Percentiles rank a stretch among this genome's conserved stretches.
These are phyloP conservation scores for Capsella bursapastoris DNA, from an alignment of 345 rosid species.

Conservation along the genomic window DNA sequence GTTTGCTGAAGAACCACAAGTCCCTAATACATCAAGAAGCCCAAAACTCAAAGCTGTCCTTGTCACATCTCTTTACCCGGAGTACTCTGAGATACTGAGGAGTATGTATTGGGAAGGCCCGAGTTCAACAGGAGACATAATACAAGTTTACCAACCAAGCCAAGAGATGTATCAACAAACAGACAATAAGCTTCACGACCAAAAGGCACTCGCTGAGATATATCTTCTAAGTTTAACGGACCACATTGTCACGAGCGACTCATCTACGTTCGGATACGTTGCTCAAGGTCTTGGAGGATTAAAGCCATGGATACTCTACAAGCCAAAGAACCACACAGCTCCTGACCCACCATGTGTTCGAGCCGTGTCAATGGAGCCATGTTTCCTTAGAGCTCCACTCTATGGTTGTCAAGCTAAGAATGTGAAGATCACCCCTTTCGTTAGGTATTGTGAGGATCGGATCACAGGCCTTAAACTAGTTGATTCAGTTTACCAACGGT, in stretches of 20 bases:
- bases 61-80: constrained; percentile 41
- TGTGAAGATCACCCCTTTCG: constrained; percentile 28
- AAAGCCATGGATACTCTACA: constrained; percentile 47
- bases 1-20: not conserved
- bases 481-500: not conserved
- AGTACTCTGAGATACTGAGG: constrained; percentile 32
- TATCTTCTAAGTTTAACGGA: constrained; percentile 46
- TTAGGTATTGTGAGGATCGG: constrained; percentile 47
- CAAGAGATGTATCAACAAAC: constrained; percentile 41
- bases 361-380: constrained; percentile 47
- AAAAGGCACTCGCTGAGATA: constrained; percentile 47
- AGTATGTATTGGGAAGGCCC: constrained; percentile 20
- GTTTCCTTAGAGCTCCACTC: constrained; percentile 43
- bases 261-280: constrained; percentile 51
- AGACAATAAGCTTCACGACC: constrained; percentile 41
- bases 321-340: constrained; percentile 25
- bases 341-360: constrained; percentile 46
- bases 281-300: constrained; percentile 43
- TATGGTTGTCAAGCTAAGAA: constrained; percentile 37
- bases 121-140: constrained; percentile 36
- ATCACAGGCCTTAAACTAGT: constrained; percentile 41
- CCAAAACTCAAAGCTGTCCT: constrained; percentile 42
- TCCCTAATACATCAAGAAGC: constrained; percentile 4
- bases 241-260: constrained; percentile 42
- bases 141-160: constrained; percentile 47